phyloP scores from a whole-genome alignment of 345 rosid species.

The Arabidopsis arenosa region DNA sequence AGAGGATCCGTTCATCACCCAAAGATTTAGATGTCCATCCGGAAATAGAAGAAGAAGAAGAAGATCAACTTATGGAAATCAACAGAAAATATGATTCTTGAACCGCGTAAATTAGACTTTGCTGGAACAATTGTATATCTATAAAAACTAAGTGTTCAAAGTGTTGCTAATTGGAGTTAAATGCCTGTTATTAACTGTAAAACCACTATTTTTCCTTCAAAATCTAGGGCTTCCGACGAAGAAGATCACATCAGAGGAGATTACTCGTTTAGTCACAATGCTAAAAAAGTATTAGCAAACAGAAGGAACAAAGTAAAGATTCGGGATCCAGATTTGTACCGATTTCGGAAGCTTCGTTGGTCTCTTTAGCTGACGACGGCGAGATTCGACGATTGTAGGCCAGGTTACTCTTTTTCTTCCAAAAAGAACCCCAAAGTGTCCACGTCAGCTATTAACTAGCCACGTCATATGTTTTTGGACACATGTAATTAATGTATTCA shows the following conservation, averaged over 20 bases:
- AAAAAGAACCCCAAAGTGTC: not conserved
- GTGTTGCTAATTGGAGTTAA: not conserved
- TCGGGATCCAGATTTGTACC: not conserved
- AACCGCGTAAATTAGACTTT: not conserved
- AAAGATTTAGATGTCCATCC: not conserved
- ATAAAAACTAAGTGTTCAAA: not conserved
- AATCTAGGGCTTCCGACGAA: not conserved
- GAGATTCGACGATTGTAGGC: not conserved
- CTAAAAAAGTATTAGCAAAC: not conserved
- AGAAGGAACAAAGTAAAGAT: not conserved
- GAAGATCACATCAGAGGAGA: not conserved
- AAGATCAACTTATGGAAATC: not conserved
- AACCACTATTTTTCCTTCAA: not conserved
- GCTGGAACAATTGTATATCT: not conserved
- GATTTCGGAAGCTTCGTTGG: not conserved
- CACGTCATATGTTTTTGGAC: not conserved
- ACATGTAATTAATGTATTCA: not conserved
- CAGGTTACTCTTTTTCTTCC: not conserved
- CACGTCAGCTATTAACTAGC: not conserved
- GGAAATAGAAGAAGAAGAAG: not conserved
- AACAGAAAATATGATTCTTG: not conserved
- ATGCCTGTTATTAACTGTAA: not conserved
- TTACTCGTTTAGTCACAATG: not conserved
- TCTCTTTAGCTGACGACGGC: not conserved
- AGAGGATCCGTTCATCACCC: conserved; percentile 24